These are phyloP conservation scores for Sordariomycetes sp. DNA, from an alignment of 2,329 filamentous ascomycete species.

Conservation along the genomic window DNA sequence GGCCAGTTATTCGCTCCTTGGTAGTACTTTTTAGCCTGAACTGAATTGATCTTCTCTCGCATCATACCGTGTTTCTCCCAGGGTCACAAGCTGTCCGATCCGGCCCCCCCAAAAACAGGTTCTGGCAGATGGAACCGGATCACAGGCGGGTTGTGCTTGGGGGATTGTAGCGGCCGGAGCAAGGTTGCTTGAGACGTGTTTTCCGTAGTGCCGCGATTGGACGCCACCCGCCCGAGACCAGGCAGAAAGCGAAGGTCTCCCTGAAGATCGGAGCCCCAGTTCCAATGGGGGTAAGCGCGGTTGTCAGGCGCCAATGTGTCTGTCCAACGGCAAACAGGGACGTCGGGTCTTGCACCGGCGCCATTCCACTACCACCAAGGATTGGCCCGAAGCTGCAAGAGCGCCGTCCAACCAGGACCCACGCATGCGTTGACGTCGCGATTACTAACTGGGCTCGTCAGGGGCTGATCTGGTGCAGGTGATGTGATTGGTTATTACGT, in stretches of 20 bases:
- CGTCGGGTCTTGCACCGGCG: not conserved
- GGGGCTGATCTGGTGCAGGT: not conserved
- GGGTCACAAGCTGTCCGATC: not conserved
- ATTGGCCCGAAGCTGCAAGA: not conserved
- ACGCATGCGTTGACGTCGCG: not conserved
- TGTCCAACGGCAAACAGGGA: too few relatives aligned
- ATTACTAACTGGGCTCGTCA: not conserved
- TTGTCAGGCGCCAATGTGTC: too few relatives aligned
- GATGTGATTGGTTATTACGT: not conserved
- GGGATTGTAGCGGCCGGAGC: too few relatives aligned
- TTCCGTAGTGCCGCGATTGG: too few relatives aligned
- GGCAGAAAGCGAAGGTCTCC: too few relatives aligned
- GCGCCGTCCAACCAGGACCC: not conserved
- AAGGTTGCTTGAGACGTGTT: too few relatives aligned
- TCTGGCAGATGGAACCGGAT: too few relatives aligned
- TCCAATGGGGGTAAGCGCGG: too few relatives aligned
- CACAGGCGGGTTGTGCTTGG: too few relatives aligned
- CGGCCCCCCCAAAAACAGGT: too few relatives aligned
- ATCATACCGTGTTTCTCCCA: not conserved
- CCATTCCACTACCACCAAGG: not conserved
- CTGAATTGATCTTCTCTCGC: not conserved
- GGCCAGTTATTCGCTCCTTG: not conserved
- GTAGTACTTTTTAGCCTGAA: not conserved
- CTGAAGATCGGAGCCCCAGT: too few relatives aligned
- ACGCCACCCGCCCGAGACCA: too few relatives aligned